Base-by-base conservation (phyloP, 2,329 filamentous ascomycete genomes). In the Verruconis gallopava region DNA sequence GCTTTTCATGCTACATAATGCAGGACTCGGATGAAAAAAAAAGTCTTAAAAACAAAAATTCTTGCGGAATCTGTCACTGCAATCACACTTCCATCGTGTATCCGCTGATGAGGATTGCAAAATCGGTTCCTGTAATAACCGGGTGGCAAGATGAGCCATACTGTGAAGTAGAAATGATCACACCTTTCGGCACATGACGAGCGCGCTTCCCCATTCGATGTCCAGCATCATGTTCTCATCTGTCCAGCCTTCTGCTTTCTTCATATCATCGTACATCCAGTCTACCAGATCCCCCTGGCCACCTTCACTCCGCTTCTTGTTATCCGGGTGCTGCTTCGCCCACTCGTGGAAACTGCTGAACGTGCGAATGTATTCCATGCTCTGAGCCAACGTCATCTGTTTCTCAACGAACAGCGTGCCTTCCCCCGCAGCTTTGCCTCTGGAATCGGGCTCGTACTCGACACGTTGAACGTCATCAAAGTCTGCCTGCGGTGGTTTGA, bases 221-320 rank as follows among this genome's bases (percentile, higher is more conserved):
- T 73, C 67, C 6, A 77, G 66, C 49, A 72, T 63, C 35, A 67
- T 57, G 39, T 53, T 50, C 38, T 59, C 58, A 6, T 76, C 66
- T 45, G 62, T 61, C 71, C 75, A 79, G 14, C 50, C 32, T 48
- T 75, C 72, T n/a, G 58, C 63, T 41, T 64, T 62, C 3, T 72
- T 54, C 51, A 80, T 72, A 46, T 65, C 63, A 44, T 77, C 73
- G 59, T 77, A 73, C 61, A 79, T 65, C 46, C 69, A 53, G 58
- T 81, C 77, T n/a, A 75, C 62, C 33, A 80, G 52, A 56, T 81
- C 77, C 1, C 75, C 75, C 5, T 62, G 47, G 2, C 75, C 76
- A 4, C 73, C 76, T 18, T 71, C 67, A 3, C 58, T 64, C 50
- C 66, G 62, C 42, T 65, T 65, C 54, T 63, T 68, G 28, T 50